Evolutionary conservation across 805 yeast genomes (phyloP), one percentile per base, ranked within the genome.

Genomic region (Saccharomyces jurei): DNA sequence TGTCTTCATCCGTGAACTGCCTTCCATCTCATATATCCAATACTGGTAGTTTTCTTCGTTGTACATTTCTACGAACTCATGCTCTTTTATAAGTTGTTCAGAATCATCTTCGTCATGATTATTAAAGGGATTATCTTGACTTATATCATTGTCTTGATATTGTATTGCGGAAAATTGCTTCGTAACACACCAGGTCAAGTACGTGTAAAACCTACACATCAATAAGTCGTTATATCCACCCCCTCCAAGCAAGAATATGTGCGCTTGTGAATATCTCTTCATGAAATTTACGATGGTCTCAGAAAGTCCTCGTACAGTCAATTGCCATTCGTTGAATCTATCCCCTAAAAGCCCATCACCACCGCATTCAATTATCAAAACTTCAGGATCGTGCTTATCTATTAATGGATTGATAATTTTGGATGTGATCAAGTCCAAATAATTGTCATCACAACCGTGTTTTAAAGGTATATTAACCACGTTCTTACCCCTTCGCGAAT

Each of bases 311-410:
- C 68, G 65, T 6, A 82, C 75, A 0, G 85, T 78, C 54, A 87
- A 64, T 64, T 85, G 86, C 92, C 92, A 87, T 63, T 85, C 87
- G 14, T 74, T 70, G 57, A 76, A 80, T 21, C 77, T 76, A 63
- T 87, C 94, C 0, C 83, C 75, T n/a, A 78, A 75, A 25, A 87
- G 69, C 0, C 94, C 92, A 71, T 87, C 95, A 31, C 83, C 81
- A 0, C 95, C 95, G 62, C 85, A 78, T 63, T 84, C 89, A 1
- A 87, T 67, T 1, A 86, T 83, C 1, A 87, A 51, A 9, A 77
- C 77, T 26, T 79, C 79, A 0, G 90, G 84, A 0, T 63, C 50
- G 53, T 74, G 76, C 5, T 55, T 58, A 0, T 63, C 56, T 1
- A 80, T 58, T 10, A 70, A 58, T 0, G 85, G 84, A 0, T 71